Base-by-base conservation (phyloP, 331 rosid genomes). In the Prunus yedoensis region DNA sequence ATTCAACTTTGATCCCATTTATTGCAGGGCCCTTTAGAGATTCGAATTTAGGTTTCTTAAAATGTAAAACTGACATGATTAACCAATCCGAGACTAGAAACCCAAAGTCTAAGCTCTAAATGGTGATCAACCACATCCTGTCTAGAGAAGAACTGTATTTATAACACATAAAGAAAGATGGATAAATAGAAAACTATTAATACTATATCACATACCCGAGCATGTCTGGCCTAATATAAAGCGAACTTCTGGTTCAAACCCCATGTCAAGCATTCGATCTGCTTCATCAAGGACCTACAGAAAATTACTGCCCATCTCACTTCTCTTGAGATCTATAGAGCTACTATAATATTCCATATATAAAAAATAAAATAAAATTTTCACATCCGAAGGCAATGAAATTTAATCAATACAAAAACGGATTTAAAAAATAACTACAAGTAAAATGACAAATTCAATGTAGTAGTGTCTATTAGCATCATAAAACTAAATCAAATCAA, bases 251-350 rank as follows among this genome's bases (percentile, higher is more conserved):
- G 90, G 99, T 75, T 94, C 99, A 84, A 94, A 94, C 81, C 98
- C 98, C 97, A 94, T 89, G 78, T 94, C 98, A 72, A 94, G 96
- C 98, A 94, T 94, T 83, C 97, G 86, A 84, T 94, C 98, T 10
- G 98, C 98, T 84, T 94, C 98, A 90, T 94, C 98, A 80, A 94
- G 99, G 60, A 94, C 97, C 99, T 94, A 68, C 18, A 80, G 67
- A 69, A 85, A 68, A 67, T 68, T 17, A 51, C 18, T 25, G 59
- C 14, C 57, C n/a, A 45, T 21, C 21, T 65, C 28, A 15, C 28
- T 38, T 30, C 28, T 46, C 1, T 10, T 10, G 6, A 59, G 17
- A 61, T 68, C 12, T 51, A 18, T 3, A 71, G 54, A 8, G 6
- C 23, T 10, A 15, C 32, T 3, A 16, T 17, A 8, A 30, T 18